A percentile compares a stretch with the other conserved stretches of the same genome.
Evolutionary conservation across 179 eudicot species (phyloP).

Genomic region (Camellia oleifera): DNA sequence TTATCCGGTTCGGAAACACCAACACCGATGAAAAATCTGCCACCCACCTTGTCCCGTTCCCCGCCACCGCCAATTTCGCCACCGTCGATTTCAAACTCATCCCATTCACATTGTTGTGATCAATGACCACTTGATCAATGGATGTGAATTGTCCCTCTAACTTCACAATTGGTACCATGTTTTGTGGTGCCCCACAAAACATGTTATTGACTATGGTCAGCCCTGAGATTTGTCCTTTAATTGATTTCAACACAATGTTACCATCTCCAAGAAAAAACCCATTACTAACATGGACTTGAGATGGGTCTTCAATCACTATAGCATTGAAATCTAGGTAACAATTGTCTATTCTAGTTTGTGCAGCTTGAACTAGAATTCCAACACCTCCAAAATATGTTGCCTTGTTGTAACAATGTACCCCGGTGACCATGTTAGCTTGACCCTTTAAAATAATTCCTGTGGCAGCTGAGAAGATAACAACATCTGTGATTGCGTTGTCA

Average conservation of each 20-base stretch:
- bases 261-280: constrained; percentile 77
- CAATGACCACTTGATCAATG: constrained; percentile 55
- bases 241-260: constrained; percentile 47
- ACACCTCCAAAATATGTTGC: constrained; percentile 74
- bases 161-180: constrained; percentile 53
- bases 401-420: constrained; percentile 84
- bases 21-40: constrained; percentile 48
- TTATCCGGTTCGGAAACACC: constrained; percentile 55
- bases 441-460: constrained; percentile 54
- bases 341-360: constrained; percentile 76
- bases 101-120: constrained; percentile 57
- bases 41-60: constrained; percentile 55
- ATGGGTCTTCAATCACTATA: constrained; percentile 83
- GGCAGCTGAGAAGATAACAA: constrained; percentile 64
- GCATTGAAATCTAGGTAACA: constrained; percentile 73
- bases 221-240: constrained; percentile 49
- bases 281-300: constrained; percentile 55
- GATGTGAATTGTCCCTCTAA: constrained; percentile 46
- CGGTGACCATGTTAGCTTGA: constrained; percentile 60
- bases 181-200: constrained; percentile 67
- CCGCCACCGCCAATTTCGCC: constrained; percentile 39
- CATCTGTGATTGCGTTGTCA: constrained; percentile 68
- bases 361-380: constrained; percentile 58
- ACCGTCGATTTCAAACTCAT: constrained; percentile 62
- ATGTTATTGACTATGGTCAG: constrained; percentile 74